Evolutionary conservation across 176 grass and related monocot genomes (phyloP), one percentile per base, ranked within the genome.

Genomic region (Pharus latifolius): DNA sequence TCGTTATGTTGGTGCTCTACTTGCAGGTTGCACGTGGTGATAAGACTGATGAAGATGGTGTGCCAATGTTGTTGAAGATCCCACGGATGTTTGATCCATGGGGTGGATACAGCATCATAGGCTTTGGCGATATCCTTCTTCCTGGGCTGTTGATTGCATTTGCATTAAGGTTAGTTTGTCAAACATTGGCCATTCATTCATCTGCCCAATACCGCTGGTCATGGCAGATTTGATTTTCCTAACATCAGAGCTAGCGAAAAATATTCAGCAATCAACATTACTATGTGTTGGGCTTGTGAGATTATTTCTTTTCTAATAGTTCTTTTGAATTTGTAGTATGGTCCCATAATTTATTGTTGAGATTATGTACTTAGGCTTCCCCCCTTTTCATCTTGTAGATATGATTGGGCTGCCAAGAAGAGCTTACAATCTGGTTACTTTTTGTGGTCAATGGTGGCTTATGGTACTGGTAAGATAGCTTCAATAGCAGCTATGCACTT

Each of bases 111-210:
- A 99, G 90, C 75, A 99, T 99, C 30, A 99, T 99, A 44, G 90
- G 95, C 30, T 99, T 99, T 76, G 95, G 95, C 48, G 95, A 99
- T 77, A 99, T 99, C 78, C 87, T 99, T 78, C 84, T 99, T 79
- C 95, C 95, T 72, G 95, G 95, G 17, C 70, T 99, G 59, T 72
- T 99, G 67, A 74, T 99, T 80, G 95, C 87, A 52, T 99, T 99
- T 88, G 84, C 95, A 2, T 83, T 99, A 71, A 93, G 95, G 95
- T 94, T 43, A 77, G 50, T 80, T 11, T 4, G 20, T 9, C 13
- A 52, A 44, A 44, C 37, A 47, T 40, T 0, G 1, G 11, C 4
- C 41, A 6, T n/a, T 68, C 5, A 18, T 37, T 59, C 25, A 27
- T 68, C 41, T 27, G 23, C 14, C 35, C 13, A 49, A 9, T 69